These are phyloP conservation scores for Gilbertella persicaria DNA, from an alignment of 371 early-diverging fungal genomes.

Conservation along the genomic window DNA sequence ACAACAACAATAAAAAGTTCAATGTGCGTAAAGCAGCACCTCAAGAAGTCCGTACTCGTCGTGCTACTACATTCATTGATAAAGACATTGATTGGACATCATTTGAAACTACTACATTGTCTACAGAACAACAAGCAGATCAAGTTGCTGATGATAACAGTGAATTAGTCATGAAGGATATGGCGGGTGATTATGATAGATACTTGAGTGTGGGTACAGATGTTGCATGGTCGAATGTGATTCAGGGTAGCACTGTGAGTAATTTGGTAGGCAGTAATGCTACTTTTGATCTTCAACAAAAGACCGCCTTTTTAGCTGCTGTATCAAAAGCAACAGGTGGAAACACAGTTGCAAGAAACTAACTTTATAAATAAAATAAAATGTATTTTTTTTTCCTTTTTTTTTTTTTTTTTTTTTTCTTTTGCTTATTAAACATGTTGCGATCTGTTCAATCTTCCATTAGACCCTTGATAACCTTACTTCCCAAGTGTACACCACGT, in stretches of 20 bases:
- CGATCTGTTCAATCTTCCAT: too few relatives aligned
- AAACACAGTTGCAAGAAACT: slow-evolving; percentile 20
- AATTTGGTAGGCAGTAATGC: slow-evolving; percentile 42
- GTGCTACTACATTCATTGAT: slow-evolving; percentile 45
- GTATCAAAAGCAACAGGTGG: slow-evolving; percentile 31
- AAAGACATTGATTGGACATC: slow-evolving; percentile 50
- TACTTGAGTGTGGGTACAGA: slow-evolving; percentile 29
- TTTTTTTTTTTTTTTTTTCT: not conserved
- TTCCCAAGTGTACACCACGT: too few relatives aligned
- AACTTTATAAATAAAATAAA: not conserved
- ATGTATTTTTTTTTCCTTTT: too few relatives aligned
- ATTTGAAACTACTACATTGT: slow-evolving; percentile 9
- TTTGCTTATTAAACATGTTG: too few relatives aligned
- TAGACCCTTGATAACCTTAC: too few relatives aligned
- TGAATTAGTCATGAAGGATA: slow-evolving; percentile 22
- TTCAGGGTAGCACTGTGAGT: slow-evolving; percentile 20
- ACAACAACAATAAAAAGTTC: not conserved
- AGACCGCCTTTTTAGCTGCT: slow-evolving; percentile 35
- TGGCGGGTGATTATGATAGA: slow-evolving; percentile 36
- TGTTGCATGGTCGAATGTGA: slow-evolving; percentile 20
- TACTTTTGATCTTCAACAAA: slow-evolving; percentile 39
- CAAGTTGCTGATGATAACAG: slow-evolving; percentile 14
- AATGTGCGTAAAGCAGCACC: slow-evolving; percentile 10
- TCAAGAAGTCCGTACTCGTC: slow-evolving; percentile 27
- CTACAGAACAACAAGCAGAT: not conserved